Percentiles rank a stretch among this genome's conserved stretches.
Evolutionary conservation across 805 yeast genomes (phyloP).

Genomic region (Cyberlindnera petersonii): DNA sequence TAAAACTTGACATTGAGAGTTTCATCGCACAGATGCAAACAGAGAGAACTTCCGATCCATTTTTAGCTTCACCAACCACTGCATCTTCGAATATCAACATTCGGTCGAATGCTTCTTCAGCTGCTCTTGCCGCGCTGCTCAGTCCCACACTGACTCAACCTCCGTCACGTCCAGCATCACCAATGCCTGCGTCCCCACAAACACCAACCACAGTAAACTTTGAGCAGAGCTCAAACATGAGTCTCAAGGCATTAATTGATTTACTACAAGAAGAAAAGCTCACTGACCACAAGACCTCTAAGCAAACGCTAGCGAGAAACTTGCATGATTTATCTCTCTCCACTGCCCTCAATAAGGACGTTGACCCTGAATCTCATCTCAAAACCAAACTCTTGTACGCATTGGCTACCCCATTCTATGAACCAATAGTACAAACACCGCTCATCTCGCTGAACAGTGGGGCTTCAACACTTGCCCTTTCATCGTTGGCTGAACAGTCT

Average conservation of each 20-base stretch:
- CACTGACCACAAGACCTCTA: constrained; percentile 29
- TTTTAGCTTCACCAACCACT: constrained; percentile 3
- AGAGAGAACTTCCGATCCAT: constrained; percentile 9
- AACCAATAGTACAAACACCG: constrained; percentile 26
- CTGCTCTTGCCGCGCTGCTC: constrained; percentile 36
- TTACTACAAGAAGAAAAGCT: constrained; percentile 38
- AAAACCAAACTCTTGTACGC: constrained; percentile 52
- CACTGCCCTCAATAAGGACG: constrained; percentile 25
- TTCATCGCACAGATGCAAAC: constrained; percentile 24
- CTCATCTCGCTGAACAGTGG: constrained; percentile 24
- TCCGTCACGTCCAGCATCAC: constrained; percentile 8
- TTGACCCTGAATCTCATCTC: constrained; percentile 22
- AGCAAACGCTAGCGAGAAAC: constrained; percentile 43
- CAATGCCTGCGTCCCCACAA: constrained; percentile 5
- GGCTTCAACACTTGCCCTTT: constrained; percentile 31
- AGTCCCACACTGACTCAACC: constrained; percentile 7
- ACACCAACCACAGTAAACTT: background rate
- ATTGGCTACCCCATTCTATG: constrained; percentile 59
- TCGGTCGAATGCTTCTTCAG: constrained; percentile 38
- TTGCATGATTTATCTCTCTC: constrained; percentile 54
- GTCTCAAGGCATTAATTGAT: constrained; percentile 44
- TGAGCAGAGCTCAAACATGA: constrained; percentile 11
- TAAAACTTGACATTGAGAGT: constrained; percentile 26
- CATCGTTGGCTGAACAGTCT: constrained; percentile 19
- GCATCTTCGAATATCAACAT: constrained; percentile 24